phyloP scores from a whole-genome alignment of 1,139 yeast genomes.

The Zygosaccharomyces pseudobailii region DNA sequence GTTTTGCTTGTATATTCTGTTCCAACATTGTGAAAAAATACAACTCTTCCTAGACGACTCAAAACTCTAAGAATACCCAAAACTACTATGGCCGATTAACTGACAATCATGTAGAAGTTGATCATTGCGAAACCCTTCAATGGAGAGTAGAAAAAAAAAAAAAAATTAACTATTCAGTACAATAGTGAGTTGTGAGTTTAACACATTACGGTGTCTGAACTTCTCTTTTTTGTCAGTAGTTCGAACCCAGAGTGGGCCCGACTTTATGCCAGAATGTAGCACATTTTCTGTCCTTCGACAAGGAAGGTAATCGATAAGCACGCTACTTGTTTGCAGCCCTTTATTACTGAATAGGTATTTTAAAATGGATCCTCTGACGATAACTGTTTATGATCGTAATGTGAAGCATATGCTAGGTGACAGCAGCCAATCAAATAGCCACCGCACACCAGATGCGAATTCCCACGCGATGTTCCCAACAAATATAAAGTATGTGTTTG shows the following conservation, averaged over 20 bases:
- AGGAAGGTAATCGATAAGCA: not conserved
- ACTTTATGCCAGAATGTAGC: too few relatives aligned
- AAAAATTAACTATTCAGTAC: too few relatives aligned
- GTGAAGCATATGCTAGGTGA: constrained; percentile 10
- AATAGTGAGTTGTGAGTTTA: not conserved
- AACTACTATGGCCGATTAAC: too few relatives aligned
- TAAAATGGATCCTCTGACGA: constrained; percentile 14
- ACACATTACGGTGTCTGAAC: not conserved
- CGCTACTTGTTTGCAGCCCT: too few relatives aligned
- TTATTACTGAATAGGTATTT: not conserved
- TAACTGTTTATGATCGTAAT: constrained; percentile 18
- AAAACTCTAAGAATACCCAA: too few relatives aligned
- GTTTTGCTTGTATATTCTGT: too few relatives aligned
- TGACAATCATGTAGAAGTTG: too few relatives aligned
- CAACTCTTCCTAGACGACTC: too few relatives aligned
- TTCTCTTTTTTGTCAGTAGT: not conserved
- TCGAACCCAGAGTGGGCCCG: not conserved
- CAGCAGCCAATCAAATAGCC: constrained; percentile 9
- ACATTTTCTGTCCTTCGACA: too few relatives aligned
- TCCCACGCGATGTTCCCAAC: constrained; percentile 26
- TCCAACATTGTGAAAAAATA: too few relatives aligned
- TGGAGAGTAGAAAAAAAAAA: too few relatives aligned
- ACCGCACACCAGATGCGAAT: constrained; percentile 14
- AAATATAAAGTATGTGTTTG: constrained; percentile 30
- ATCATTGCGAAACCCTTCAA: too few relatives aligned